Conservation (phyloP, 73 alveolate species). For the Tetrahymena thermophila region DNA sequence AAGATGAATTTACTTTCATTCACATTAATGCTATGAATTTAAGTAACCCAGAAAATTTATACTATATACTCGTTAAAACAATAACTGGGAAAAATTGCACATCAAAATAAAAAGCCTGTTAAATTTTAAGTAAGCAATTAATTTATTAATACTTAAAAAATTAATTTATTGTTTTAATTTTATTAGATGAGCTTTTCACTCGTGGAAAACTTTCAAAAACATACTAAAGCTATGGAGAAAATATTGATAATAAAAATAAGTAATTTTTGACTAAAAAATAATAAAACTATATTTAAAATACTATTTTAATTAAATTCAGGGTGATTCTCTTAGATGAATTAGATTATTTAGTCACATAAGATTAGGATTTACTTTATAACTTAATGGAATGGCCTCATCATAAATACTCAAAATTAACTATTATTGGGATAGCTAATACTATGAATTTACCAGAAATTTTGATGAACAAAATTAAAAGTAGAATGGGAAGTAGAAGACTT, state of each 20-base stretch:
- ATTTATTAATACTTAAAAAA: no score
- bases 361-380: constrained; percentile 77
- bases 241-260: constrained; percentile 20
- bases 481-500: constrained; percentile 88
- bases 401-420: constrained; percentile 65
- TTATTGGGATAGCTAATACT: constrained; percentile 91
- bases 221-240: not conserved
- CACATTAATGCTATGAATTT: constrained; percentile 45
- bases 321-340: constrained; percentile 85
- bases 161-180: not conserved
- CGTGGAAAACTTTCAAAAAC: constrained; percentile 17
- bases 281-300: not conserved
- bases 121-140: constrained; percentile 4
- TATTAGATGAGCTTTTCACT: constrained; percentile 11
- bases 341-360: constrained; percentile 80
- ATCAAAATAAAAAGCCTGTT: not conserved
- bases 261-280: not conserved
- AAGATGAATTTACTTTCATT: constrained; percentile 8
- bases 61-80: constrained; percentile 26
- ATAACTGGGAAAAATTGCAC: constrained; percentile 43
- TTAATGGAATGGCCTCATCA: constrained; percentile 90
- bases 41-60: constrained; percentile 33
- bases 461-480: constrained; percentile 66
- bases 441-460: constrained; percentile 90
- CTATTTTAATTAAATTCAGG: not conserved